Evolutionary conservation across 148 eudicot species (phyloP), one percentile per base, ranked within the genome.

Genomic region (Cornus controversa): DNA sequence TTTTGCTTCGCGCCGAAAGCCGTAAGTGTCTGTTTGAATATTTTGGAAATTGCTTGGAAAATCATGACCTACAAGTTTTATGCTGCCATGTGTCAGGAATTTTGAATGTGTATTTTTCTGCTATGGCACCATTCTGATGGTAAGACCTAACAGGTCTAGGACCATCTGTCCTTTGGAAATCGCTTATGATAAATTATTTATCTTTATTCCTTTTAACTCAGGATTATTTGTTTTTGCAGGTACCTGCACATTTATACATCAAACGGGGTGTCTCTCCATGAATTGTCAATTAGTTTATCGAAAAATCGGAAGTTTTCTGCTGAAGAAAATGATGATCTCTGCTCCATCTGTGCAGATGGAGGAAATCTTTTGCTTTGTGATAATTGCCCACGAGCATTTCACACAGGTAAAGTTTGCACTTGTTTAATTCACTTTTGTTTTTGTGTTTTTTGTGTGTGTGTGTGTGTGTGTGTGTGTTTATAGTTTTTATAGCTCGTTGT

Each of bases 181-280:
- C 15, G n/a, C 23, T 47, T 4, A 50, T 50, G 20, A 50, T 16
- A 50, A 50, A 2, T 40, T 11, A 11, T 50, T 50, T 50, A 50
- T 5, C 20, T 13, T 15, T 50, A 50, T 50, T 50, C 50, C 62
- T n/a, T 60, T 60, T 60, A 22, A 60, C 23, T 60, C 15, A 25
- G 64, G 64, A 2, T 60, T 60, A 3, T 60, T 65, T 65, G 10
- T 31, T 81, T 62, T 72, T 66, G 80, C 90, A 96, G 99, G 53
- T 96, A 93, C 79, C 86, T 81, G 63, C 84, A 89, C 69, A 93
- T 96, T 80, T 96, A 86, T 81, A 93, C 92, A 8, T 90, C 95
- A 45, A 90, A 90, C 80, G 98, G 99, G n/a, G 88, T 84, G 7
- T 96, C 98, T 47, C 90, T 96, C 66, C 99, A 96, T 81, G 94